Base-by-base conservation (phyloP, 2,329 filamentous ascomycete genomes). In the Trichoderma cornu-damae region DNA sequence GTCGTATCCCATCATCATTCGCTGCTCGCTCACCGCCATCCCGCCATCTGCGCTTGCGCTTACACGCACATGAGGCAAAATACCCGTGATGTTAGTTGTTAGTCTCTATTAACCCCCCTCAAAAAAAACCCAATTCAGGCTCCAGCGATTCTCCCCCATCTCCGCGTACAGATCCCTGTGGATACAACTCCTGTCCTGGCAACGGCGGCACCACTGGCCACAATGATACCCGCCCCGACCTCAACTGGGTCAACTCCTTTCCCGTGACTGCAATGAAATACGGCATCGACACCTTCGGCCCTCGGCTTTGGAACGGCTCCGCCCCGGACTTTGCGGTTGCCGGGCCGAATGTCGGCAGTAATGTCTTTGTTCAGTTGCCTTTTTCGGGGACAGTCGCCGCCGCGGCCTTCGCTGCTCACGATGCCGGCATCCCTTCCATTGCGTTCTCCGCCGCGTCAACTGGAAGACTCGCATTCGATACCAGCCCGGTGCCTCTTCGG, bases 161-260 rank as follows among this genome's bases (percentile, higher is more conserved):
- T 1, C 66, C 70, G 1, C 78, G 83, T 44, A 75, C 68, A 2
- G 59, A 70, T 0, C 67, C 81, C 0, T 90, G 87, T 66, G 71
- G 86, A 60, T 88, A 80, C 70, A 66, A 80, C 66, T 84, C 79
- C 65, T 90, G 87, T 65, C 75, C 82, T 0, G 71, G 77, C 8
- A 75, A 77, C 62, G 82, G 79, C 64, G 82, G 78, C 64, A 78
- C 83, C 1, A 74, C 76, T 14, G 86, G 86, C 37, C 69, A 70
- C 62, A 86, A 89, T 65, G 69, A 73, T 8, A 78, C 78, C 0
- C 74, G 81, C 59, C 75, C 81, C 0, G 78, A 80, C 4, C 76
- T 88, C 44, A 86, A 88, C 75, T 89, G 86, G 76, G 86, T 89
- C 59, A 89, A 89, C 73, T 85, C 83, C 0, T 88, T 75, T 70